A percentile compares a stretch with the other conserved stretches of the same genome.
Conservation (phyloP, 1,284 basidiomycete genomes). For the Thelephora terrestris region DNA sequence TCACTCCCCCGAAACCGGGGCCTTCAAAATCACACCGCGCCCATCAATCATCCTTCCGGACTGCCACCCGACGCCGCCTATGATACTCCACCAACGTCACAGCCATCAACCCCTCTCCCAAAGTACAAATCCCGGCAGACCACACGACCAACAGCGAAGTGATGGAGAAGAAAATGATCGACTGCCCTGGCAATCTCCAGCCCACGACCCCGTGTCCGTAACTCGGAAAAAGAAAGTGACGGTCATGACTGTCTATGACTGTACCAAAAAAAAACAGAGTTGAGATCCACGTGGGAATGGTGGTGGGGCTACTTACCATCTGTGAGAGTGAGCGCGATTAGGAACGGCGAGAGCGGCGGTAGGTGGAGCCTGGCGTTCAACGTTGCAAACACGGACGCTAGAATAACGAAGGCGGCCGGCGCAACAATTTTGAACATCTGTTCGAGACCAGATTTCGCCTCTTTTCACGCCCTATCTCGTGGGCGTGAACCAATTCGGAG, state of each 20-base stretch:
- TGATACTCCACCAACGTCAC: too few species aligned
- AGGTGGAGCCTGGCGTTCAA: conserved; percentile 57
- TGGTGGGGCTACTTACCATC: conserved; percentile 42
- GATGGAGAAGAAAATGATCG: conserved; percentile 84
- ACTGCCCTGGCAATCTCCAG: conserved; percentile 86
- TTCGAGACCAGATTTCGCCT: too few species aligned
- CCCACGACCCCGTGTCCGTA: conserved; percentile 65
- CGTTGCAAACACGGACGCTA: conserved; percentile 58
- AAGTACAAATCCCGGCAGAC: conserved; percentile 65
- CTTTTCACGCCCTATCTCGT: conserved; percentile 83
- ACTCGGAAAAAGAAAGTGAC: conserved; percentile 81
- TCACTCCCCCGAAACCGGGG: too few species aligned
- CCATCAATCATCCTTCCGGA: too few species aligned
- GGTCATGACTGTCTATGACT: conserved; percentile 54
- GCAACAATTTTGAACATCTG: conserved; percentile 78
- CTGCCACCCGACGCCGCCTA: too few species aligned
- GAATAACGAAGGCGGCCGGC: conserved; percentile 71
- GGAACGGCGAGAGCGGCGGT: conserved; percentile 69
- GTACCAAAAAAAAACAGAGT: conserved; percentile 1
- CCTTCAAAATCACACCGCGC: too few species aligned
- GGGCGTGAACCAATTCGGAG: conserved; percentile 89
- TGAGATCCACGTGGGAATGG: not conserved
- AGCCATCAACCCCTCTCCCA: conserved; percentile 57
- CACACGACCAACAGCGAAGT: conserved; percentile 72
- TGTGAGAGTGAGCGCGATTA: conserved; percentile 64